Conservation (phyloP, 208 protist species). For the Porcisia deanei region DNA sequence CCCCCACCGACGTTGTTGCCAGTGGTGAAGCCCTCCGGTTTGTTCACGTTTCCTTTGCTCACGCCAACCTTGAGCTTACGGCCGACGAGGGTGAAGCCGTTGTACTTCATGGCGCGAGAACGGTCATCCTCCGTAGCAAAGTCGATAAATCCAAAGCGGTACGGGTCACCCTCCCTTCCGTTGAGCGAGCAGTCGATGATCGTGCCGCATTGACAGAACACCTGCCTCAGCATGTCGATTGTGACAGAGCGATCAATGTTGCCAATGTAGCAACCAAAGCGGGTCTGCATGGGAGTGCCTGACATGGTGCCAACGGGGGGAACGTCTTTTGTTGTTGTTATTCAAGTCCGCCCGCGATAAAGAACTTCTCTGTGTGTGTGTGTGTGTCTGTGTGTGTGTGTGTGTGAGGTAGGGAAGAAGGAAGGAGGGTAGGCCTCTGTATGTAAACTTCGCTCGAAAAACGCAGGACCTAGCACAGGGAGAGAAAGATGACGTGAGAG, state of each 20-base stretch:
- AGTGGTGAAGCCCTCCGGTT: constrained; percentile 28
- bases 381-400: background rate
- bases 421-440: no score
- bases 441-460: no score
- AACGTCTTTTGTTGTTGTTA: background rate
- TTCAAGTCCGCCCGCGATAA: no score
- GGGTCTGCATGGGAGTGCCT: constrained; percentile 37
- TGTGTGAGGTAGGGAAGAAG: background rate
- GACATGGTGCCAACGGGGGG: constrained; percentile 18
- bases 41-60: constrained; percentile 85
- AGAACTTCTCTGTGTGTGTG: background rate
- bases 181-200: constrained; percentile 90
- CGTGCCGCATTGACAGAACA: constrained; percentile 80
- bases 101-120: constrained; percentile 80
- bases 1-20: constrained; percentile 22
- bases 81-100: constrained; percentile 77
- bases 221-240: constrained; percentile 74
- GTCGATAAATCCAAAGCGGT: constrained; percentile 90
- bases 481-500: no score
- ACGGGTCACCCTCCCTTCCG: constrained; percentile 71
- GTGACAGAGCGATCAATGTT: constrained; percentile 86
- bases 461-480: no score
- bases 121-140: constrained; percentile 83
- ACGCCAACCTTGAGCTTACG: constrained; percentile 83
- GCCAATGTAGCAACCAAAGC: constrained; percentile 86